Conservation (phyloP, 1,139 yeast genomes). For the Saccharomyces hybrid region DNA sequence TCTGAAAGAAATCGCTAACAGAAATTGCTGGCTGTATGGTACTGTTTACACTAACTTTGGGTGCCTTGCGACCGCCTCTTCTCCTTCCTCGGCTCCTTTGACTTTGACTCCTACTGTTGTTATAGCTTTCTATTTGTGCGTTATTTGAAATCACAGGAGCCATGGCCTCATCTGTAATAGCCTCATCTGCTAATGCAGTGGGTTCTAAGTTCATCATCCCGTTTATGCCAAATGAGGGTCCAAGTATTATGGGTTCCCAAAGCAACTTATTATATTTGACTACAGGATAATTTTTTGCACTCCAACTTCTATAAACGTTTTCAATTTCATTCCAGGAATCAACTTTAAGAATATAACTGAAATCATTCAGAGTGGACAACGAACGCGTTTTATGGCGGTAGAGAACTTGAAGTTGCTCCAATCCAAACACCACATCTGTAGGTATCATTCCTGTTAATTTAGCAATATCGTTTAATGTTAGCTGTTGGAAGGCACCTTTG, state of each 20-base stretch:
- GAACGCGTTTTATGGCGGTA: conserved; percentile 5
- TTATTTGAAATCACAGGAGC: conserved; percentile 35
- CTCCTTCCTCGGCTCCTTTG: neutral
- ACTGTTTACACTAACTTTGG: neutral
- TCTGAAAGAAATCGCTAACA: neutral
- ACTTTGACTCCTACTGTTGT: neutral
- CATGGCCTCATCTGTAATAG: conserved; percentile 1
- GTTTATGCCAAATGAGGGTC: conserved; percentile 72
- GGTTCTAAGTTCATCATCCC: conserved; percentile 32
- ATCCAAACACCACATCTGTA: conserved; percentile 79
- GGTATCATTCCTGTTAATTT: conserved; percentile 76
- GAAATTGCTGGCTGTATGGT: neutral
- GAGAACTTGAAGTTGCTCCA: conserved; percentile 67
- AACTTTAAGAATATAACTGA: conserved; percentile 48
- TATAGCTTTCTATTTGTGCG: conserved; percentile 36
- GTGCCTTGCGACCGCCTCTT: neutral
- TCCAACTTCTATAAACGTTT: conserved; percentile 45
- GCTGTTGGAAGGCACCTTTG: neutral
- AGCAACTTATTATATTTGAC: conserved; percentile 47
- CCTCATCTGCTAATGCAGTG: conserved; percentile 13
- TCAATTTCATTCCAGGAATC: conserved; percentile 41
- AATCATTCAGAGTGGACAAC: conserved; percentile 23
- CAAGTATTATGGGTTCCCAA: conserved; percentile 80
- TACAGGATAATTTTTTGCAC: conserved; percentile 44
- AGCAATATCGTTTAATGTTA: conserved; percentile 55